phyloP scores from a whole-genome alignment of 495 filamentous ascomycete genomes.

The Immersiella caudata region DNA sequence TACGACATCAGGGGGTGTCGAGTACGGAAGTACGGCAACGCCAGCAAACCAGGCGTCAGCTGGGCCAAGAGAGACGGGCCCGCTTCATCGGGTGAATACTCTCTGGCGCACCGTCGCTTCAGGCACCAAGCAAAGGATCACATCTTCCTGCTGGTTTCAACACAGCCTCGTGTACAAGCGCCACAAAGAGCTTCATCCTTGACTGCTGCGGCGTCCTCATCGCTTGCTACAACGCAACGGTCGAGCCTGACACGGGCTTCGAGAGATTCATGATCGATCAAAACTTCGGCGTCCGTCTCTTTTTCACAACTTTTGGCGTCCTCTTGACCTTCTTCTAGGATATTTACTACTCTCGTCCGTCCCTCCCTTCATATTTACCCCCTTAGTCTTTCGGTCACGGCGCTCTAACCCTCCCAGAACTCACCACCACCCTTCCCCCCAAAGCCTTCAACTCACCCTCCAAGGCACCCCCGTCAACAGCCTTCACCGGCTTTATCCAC shows the following conservation, averaged over 20 bases:
- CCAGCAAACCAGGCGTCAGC: no score
- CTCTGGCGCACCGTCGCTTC: no score
- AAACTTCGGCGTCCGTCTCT: background rate
- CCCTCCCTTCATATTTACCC: background rate
- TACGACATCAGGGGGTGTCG: background rate
- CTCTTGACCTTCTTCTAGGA: constrained; percentile 12
- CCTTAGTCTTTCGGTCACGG: background rate
- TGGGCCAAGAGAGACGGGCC: no score
- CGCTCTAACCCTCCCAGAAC: background rate
- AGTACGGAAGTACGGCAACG: background rate
- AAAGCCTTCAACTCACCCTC: background rate
- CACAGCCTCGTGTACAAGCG: background rate
- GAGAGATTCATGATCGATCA: constrained; percentile 13
- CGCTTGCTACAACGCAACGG: background rate
- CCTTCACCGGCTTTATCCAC: background rate
- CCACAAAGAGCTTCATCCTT: background rate
- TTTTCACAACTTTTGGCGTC: constrained; percentile 11
- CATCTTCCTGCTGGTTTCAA: no score
- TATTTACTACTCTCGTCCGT: constrained; percentile 5
- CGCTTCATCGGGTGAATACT: no score
- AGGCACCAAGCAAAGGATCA: no score
- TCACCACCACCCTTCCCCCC: background rate
- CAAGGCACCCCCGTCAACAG: background rate
- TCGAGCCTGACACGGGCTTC: background rate
- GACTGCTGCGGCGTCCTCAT: background rate